A percentile compares a stretch with the other conserved stretches of the same genome.
Conservation (phyloP, 139 green algal genomes). For the Coelastrella sp. region DNA sequence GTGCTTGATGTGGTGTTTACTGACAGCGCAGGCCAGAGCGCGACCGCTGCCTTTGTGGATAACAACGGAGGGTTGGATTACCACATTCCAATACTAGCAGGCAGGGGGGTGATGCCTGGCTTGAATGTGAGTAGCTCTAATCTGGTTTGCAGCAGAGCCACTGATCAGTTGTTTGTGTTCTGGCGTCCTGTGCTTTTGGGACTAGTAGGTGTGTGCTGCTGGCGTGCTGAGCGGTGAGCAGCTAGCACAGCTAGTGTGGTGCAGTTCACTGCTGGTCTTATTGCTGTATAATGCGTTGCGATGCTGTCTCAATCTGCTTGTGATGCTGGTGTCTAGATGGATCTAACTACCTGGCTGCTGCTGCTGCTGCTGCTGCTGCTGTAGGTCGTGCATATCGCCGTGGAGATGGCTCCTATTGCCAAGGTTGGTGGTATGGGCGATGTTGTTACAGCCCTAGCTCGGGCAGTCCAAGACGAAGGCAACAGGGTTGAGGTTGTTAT, state of each 20-base stretch:
- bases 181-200: not conserved
- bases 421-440: slow-evolving; percentile 98
- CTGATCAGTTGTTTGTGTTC: not conserved
- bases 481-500: slow-evolving; percentile 86
- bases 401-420: slow-evolving; percentile 99
- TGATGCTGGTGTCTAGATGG: not conserved
- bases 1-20: slow-evolving; percentile 93
- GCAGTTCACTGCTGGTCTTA: no score
- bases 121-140: slow-evolving; percentile 51
- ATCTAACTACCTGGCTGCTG: no score
- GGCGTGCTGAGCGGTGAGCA: not conserved
- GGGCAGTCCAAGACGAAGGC: slow-evolving; percentile 92
- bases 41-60: slow-evolving; percentile 83
- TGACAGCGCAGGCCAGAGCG: slow-evolving; percentile 64
- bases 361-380: slow-evolving; percentile 56
- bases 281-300: no score
- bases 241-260: no score
- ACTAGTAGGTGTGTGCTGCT: not conserved
- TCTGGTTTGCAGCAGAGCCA: not conserved
- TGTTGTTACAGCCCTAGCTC: slow-evolving; percentile 91
- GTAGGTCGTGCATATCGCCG: slow-evolving; percentile 91
- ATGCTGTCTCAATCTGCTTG: no score
- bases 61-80: slow-evolving; percentile 96
- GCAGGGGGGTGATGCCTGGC: slow-evolving; percentile 54
- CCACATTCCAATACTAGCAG: slow-evolving; percentile 85